These are phyloP conservation scores for Backusella australiensis DNA, from an alignment of 192 early-diverging fungal species.

Conservation along the genomic window DNA sequence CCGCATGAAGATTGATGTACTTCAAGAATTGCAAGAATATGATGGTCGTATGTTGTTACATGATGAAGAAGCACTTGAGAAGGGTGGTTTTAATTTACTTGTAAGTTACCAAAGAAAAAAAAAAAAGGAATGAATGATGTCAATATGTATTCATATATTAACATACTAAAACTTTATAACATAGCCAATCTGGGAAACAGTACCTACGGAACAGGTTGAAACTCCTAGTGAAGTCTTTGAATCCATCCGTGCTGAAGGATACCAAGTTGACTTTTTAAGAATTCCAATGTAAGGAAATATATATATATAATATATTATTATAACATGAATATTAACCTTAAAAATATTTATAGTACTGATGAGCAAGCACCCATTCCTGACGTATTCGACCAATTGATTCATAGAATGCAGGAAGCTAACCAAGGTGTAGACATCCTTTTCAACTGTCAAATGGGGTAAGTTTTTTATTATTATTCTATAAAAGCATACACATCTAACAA, in stretches of 20 bases:
- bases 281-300: slow-evolving; percentile 51
- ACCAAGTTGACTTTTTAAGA: slow-evolving; percentile 54
- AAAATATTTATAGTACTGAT: slow-evolving; percentile 38
- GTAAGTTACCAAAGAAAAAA: slow-evolving; percentile 20
- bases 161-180: neutral
- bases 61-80: slow-evolving; percentile 48
- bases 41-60: slow-evolving; percentile 56
- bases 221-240: slow-evolving; percentile 59
- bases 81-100: slow-evolving; percentile 48
- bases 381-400: slow-evolving; percentile 61
- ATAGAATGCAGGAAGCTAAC: slow-evolving; percentile 37
- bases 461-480: neutral
- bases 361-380: slow-evolving; percentile 69
- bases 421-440: slow-evolving; percentile 49
- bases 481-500: neutral
- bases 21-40: slow-evolving; percentile 49
- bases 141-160: neutral
- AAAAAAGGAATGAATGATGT: neutral
- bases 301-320: neutral
- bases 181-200: slow-evolving; percentile 53
- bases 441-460: slow-evolving; percentile 71
- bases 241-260: slow-evolving; percentile 51
- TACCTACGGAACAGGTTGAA: slow-evolving; percentile 46
- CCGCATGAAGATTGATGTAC: slow-evolving; percentile 53
- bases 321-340: neutral